Percentiles rank a stretch among this genome's conserved stretches.
These are phyloP conservation scores for Coemansia sp. DNA, from an alignment of 192 early-diverging fungal genomes.

Conservation along the genomic window DNA sequence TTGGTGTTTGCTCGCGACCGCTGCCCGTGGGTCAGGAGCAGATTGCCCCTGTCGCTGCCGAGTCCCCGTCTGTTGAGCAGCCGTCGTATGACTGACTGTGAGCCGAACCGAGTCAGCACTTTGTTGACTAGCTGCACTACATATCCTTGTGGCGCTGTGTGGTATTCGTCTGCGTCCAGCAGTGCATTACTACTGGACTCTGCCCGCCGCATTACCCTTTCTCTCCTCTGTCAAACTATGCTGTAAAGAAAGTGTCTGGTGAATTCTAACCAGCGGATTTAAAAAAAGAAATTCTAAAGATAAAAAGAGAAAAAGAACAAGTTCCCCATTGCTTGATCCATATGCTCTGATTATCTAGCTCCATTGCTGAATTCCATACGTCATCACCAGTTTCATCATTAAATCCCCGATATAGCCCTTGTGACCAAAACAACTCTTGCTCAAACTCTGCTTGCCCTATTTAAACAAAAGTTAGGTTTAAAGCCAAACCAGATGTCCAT, in stretches of 20 bases:
- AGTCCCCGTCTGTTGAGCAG: constrained; percentile 14
- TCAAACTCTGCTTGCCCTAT: neutral
- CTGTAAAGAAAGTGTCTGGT: neutral
- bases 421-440: no score
- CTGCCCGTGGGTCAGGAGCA: constrained; percentile 9
- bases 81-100: constrained; percentile 19
- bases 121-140: constrained; percentile 33
- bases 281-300: no score
- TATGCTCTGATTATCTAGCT: no score
- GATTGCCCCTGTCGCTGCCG: neutral
- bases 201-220: neutral
- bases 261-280: no score
- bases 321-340: no score
- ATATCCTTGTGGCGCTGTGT: constrained; percentile 22
- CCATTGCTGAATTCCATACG: no score
- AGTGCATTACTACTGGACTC: neutral
- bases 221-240: no score
- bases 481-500: neutral
- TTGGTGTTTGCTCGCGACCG: neutral
- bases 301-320: no score
- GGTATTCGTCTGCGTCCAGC: constrained; percentile 7
- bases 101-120: constrained; percentile 31
- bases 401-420: no score
- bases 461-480: neutral
- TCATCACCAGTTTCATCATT: no score